Conservation (phyloP, 1,284 basidiomycete species). For the Ustilago crameri region DNA sequence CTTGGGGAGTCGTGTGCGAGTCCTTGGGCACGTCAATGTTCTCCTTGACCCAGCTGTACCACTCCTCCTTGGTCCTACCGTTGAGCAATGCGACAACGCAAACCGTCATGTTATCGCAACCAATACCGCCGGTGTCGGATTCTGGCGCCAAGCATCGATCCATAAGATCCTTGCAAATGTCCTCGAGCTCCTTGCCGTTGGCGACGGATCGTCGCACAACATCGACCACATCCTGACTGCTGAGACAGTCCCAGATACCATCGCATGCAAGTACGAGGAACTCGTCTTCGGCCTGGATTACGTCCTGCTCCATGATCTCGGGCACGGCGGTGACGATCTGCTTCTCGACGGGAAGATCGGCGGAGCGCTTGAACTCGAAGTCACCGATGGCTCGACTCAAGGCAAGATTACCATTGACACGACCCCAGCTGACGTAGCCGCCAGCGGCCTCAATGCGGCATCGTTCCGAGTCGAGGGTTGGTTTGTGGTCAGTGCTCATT, state of each 20-base stretch:
- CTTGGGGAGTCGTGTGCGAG: conserved; percentile 77
- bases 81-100: conserved; percentile 88
- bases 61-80: conserved; percentile 87
- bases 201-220: conserved; percentile 85
- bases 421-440: conserved; percentile 95
- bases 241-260: conserved; percentile 98
- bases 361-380: conserved; percentile 98
- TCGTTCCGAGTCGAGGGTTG: conserved; percentile 85
- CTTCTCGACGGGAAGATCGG: conserved; percentile 80
- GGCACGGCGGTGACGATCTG: conserved; percentile 97
- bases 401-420: conserved; percentile 97
- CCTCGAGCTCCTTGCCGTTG: conserved; percentile 80
- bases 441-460: conserved; percentile 90
- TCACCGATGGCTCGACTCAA: conserved; percentile 95
- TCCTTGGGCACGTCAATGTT: conserved; percentile 78
- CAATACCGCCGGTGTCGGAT: conserved; percentile 90
- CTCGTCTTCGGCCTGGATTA: conserved; percentile 85
- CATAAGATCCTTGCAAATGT: conserved; percentile 90
- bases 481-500: conserved; percentile 96
- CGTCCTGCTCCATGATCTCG: conserved; percentile 83
- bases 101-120: conserved; percentile 99
- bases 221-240: conserved; percentile 92
- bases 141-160: conserved; percentile 94
- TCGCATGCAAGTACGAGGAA: conserved; percentile 97
- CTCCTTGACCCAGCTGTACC: conserved; percentile 90